Percentiles rank a stretch among this genome's conserved stretches.
phyloP scores from a whole-genome alignment of 768 basidiomycete species.

The Lentinula aciculospora region DNA sequence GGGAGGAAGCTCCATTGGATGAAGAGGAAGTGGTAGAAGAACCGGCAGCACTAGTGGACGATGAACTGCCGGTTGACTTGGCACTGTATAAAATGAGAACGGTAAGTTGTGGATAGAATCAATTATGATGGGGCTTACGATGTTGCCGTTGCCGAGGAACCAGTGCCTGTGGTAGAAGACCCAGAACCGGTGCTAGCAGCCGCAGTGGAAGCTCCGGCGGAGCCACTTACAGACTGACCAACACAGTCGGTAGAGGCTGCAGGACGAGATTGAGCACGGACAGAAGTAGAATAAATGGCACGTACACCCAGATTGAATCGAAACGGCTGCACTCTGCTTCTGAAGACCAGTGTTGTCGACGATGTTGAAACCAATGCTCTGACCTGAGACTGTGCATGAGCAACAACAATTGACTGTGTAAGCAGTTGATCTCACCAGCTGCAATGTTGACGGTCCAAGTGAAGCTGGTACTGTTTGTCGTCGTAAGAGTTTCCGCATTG shows the following conservation, averaged over 20 bases:
- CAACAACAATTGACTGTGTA: neutral
- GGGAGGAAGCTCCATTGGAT: conserved; percentile 22
- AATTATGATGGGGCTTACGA: neutral
- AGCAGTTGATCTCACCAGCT: conserved; percentile 27
- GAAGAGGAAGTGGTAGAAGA: conserved; percentile 12
- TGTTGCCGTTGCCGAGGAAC: conserved; percentile 6
- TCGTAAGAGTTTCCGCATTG: conserved; percentile 42
- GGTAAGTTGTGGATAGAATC: neutral
- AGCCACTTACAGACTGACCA: conserved; percentile 14
- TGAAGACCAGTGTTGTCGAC: conserved; percentile 52
- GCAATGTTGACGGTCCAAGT: conserved; percentile 54
- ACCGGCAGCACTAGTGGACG: conserved; percentile 3
- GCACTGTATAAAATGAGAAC: neutral
- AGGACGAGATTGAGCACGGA: conserved; percentile 9
- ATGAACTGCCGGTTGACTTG: neutral
- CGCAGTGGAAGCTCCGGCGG: conserved; percentile 12
- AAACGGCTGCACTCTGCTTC: conserved; percentile 49
- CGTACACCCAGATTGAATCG: conserved; percentile 45
- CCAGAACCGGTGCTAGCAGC: conserved; percentile 14
- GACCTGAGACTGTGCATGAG: conserved; percentile 28
- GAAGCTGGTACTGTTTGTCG: conserved; percentile 28
- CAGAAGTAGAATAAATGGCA: neutral
- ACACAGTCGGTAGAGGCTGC: conserved; percentile 32
- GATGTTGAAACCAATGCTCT: conserved; percentile 49
- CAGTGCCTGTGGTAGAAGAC: conserved; percentile 10